phyloP scores from a whole-genome alignment of 2,329 filamentous ascomycete genomes.

The Paracamarosporium sp. region DNA sequence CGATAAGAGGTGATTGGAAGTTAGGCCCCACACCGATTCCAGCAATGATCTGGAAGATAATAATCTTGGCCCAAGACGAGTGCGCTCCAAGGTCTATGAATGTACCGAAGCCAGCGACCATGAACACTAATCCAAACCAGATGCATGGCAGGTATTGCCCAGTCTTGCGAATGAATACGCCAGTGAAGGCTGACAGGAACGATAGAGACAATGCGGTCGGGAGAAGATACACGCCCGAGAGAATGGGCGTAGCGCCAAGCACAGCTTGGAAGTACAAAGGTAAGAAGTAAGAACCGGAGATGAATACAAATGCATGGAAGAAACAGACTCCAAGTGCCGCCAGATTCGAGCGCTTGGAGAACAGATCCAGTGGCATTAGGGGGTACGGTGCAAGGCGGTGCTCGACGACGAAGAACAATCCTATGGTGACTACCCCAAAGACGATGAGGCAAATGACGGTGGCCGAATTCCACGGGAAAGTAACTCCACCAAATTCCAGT shows the following conservation, averaged over 20 bases:
- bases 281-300: constrained; percentile 78
- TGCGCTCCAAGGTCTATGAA: constrained; percentile 44
- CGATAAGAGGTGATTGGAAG: constrained; percentile 73
- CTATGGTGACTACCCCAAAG: constrained; percentile 70
- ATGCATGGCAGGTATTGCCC: constrained; percentile 52
- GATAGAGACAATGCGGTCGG: constrained; percentile 74
- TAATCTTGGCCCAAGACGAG: constrained; percentile 48
- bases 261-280: constrained; percentile 86
- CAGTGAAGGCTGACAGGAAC: constrained; percentile 64
- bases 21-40: constrained; percentile 65
- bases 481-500: constrained; percentile 80
- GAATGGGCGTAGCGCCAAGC: constrained; percentile 70
- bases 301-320: constrained; percentile 78
- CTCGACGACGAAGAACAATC: constrained; percentile 75
- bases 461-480: constrained; percentile 75
- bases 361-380: constrained; percentile 77
- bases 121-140: constrained; percentile 43
- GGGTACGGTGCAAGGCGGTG: constrained; percentile 77
- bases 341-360: constrained; percentile 69
- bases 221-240: constrained; percentile 77
- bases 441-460: constrained; percentile 79
- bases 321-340: constrained; percentile 72
- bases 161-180: constrained; percentile 58
- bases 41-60: constrained; percentile 47
- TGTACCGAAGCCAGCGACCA: constrained; percentile 47